A percentile compares a stretch with the other conserved stretches of the same genome.
phyloP scores from a whole-genome alignment of 2,329 filamentous ascomycete genomes.

The Orbilia oligospora region DNA sequence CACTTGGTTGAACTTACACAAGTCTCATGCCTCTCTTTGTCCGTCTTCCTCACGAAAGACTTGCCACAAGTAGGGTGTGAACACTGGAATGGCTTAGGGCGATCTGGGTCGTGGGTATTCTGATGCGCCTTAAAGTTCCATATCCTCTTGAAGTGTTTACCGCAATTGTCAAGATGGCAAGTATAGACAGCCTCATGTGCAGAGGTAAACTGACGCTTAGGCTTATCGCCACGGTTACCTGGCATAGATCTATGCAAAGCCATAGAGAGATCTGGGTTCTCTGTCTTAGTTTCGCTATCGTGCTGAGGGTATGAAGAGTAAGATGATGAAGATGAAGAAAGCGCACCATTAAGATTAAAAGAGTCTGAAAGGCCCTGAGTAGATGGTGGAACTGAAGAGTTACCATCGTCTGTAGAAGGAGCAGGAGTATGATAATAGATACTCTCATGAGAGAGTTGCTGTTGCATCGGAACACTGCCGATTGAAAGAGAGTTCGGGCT shows the following conservation, averaged over 20 bases:
- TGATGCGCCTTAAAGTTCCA: constrained; percentile 91
- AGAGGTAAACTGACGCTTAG: constrained; percentile 70
- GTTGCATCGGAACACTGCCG: constrained; percentile 47
- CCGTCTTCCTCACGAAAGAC: constrained; percentile 85
- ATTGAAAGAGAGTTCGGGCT: constrained; percentile 41
- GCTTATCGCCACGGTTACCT: constrained; percentile 53
- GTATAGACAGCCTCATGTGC: constrained; percentile 79
- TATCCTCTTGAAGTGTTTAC: constrained; percentile 82
- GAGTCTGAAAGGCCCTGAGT: constrained; percentile 37
- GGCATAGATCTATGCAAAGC: constrained; percentile 52
- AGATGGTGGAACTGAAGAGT: constrained; percentile 33
- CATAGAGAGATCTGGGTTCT: constrained; percentile 56
- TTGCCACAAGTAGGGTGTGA: constrained; percentile 76
- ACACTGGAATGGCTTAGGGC: constrained; percentile 80
- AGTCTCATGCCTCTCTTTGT: constrained; percentile 74
- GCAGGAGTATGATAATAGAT: constrained; percentile 52
- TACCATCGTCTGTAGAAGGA: constrained; percentile 36
- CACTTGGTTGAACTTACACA: constrained; percentile 69
- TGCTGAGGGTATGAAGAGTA: constrained; percentile 35
- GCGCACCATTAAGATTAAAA: constrained; percentile 59
- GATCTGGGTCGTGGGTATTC: constrained; percentile 83
- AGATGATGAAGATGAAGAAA: constrained; percentile 59
- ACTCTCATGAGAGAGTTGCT: constrained; percentile 54
- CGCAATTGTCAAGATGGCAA: constrained; percentile 77
- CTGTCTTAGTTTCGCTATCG: constrained; percentile 41